Base-by-base conservation (phyloP, 2,329 filamentous ascomycete genomes). In the Chrysosporium keratinophilum region DNA sequence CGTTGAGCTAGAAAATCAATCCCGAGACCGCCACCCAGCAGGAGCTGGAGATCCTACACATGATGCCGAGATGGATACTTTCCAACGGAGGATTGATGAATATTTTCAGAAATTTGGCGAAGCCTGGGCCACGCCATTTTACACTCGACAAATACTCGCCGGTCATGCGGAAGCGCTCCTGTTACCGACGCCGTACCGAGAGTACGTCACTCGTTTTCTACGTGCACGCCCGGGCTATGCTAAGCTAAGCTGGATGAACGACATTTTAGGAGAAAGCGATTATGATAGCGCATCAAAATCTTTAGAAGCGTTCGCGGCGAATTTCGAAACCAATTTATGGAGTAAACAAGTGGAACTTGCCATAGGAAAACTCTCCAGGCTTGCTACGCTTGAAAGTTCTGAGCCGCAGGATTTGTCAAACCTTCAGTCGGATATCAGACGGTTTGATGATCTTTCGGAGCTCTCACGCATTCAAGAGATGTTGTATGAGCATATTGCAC, bases 241-340 rank as follows among this genome's bases (percentile, higher is more conserved):
- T 28, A 88, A 88, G 62, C 77, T 98, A 43, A 83, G 84, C 47
- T 98, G 93, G 93, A 95, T 98, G 71, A 94, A 98, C 66, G 90
- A 97, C 65, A 78, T 97, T 6, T 77, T 83, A 56, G 78, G 80
- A 20, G 87, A 93, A 65, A 77, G 82, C 55, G 82, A 95, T 62
- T 88, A 88, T 58, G 75, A 80, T 11, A 78, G 81, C 54, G 90
- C 91, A 10, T 83, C 85, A 4, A 73, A 81, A 41, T 85, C 83
- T 0, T 76, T 98, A 45, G 74, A 86, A 42, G 74, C 80, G 6
- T 76, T 90, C 17, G 89, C 87, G 0, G 73, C 84, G 17, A 76
- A 78, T 48, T 80, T 82, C 52, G 90, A 96, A 67, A 79, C 81
- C 50, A 85, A 90, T 61, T 72, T 93, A 3, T 97, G 91, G 91